These are phyloP conservation scores for Citrus medica DNA, from an alignment of 345 rosid genomes.

Conservation along the genomic window DNA sequence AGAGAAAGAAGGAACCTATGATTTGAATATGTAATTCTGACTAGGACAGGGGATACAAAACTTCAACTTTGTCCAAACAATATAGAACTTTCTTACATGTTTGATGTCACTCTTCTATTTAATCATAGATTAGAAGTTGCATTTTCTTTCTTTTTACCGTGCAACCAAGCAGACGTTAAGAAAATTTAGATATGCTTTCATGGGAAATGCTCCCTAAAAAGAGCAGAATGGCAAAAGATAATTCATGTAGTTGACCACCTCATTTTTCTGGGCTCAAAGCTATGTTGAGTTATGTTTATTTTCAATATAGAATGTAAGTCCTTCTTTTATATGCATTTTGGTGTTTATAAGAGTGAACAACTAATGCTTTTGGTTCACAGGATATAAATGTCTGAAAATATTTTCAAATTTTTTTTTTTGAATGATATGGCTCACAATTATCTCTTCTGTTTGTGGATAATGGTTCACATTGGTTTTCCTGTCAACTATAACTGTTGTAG, in stretches of 20 bases:
- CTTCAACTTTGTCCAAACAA: background rate
- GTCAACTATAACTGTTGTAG: background rate
- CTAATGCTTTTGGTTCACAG: background rate
- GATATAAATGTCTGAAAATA: background rate
- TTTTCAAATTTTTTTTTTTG: background rate
- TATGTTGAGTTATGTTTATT: background rate
- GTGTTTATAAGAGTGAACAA: background rate
- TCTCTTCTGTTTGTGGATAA: background rate
- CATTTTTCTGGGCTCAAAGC: background rate
- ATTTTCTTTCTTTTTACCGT: background rate
- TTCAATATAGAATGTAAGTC: background rate
- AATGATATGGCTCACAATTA: background rate
- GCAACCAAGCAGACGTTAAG: background rate
- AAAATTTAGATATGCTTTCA: background rate
- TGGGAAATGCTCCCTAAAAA: background rate
- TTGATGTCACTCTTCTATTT: background rate
- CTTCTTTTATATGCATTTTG: background rate
- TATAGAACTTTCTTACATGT: background rate
- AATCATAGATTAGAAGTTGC: background rate
- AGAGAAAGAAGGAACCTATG: background rate
- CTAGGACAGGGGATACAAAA: background rate
- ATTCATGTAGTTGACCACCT: background rate
- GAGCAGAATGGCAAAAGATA: background rate
- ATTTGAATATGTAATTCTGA: conserved; percentile 1
- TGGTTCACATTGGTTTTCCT: background rate